Conservation (phyloP, 345 rosid species). For the Camelina neglecta region DNA sequence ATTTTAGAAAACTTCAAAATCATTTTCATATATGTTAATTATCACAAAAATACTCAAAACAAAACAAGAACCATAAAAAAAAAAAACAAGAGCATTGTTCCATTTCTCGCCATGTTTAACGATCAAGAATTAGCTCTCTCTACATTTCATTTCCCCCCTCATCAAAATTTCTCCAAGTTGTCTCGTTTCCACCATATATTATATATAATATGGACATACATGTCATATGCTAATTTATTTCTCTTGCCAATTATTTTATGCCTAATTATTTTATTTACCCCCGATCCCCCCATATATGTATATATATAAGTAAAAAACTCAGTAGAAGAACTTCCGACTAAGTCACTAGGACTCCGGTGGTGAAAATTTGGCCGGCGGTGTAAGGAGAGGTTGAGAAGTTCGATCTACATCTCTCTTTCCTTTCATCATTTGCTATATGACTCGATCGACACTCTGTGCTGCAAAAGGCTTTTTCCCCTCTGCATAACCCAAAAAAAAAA, state of each 20-base stretch:
- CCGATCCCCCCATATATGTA: slow-evolving; percentile 3
- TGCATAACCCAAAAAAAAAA: slow-evolving; percentile 30
- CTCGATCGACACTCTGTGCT: slow-evolving; percentile 78
- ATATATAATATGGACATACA: slow-evolving; percentile 15
- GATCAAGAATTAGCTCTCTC: slow-evolving; percentile 38
- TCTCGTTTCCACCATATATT: slow-evolving; percentile 34
- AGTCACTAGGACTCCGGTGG: slow-evolving; percentile 76
- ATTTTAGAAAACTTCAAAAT: slow-evolving; percentile 3
- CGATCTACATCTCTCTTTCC: slow-evolving; percentile 65
- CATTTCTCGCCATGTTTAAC: slow-evolving; percentile 37
- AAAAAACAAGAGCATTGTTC: slow-evolving; percentile 23
- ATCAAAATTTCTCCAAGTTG: slow-evolving; percentile 39
- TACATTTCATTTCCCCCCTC: slow-evolving; percentile 19
- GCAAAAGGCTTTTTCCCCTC: slow-evolving; percentile 90
- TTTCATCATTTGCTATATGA: slow-evolving; percentile 68
- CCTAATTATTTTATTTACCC: slow-evolving; percentile 39
- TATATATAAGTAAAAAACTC: slow-evolving; percentile 4
- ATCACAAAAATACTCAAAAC: slow-evolving; percentile 17
- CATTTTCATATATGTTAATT: slow-evolving; percentile 31
- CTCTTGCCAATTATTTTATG: slow-evolving; percentile 10
- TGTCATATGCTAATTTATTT: slow-evolving; percentile 39
- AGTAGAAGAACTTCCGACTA: slow-evolving; percentile 46
- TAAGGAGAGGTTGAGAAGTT: slow-evolving; percentile 55
- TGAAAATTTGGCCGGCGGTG: slow-evolving; percentile 59
- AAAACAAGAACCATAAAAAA: background rate